Base-by-base conservation (phyloP, 2,329 filamentous ascomycete genomes). In the Orbilia ellipsospora region DNA sequence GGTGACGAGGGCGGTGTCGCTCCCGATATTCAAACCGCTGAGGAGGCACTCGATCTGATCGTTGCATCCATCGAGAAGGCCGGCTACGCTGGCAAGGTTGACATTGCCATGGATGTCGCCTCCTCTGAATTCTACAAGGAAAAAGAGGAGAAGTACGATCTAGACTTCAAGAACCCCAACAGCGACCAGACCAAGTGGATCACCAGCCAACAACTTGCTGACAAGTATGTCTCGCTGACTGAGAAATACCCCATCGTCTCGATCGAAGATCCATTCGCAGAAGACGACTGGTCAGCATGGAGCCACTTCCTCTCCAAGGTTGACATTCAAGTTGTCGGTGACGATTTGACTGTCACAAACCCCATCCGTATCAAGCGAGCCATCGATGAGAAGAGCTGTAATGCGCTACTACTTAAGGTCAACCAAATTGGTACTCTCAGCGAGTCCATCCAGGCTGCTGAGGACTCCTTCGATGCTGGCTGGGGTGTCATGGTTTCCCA, bases 401-500 rank as follows among this genome's bases (percentile, higher is more conserved):
- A 99, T 83, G 92, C 94, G 79, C 91, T 99, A 76, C 89, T 99
- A 78, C 92, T 99, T 83, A 99, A 99, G 91, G 94, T 99, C 85
- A 99, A 99, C 92, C 95, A 99, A 89, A 99, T 99, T 81, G 95
- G 95, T 86, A 97, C 95, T 80, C 90, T 99, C 82, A 96, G 93
- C 81, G 95, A 99, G 88, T 97, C 95, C 76, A 97, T 98, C 86
- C 94, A 98, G 88, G 95, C 95, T 68, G 94, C 95, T 84, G 97
- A 98, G 89, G 95, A 98, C 86, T 96, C 94, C 61, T 98, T 95
- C 84, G 92, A 91, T 80, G 94, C 92, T 81, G 90, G 89, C 84
- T 99, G 95, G 95, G 94, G 94, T 84, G 94, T 99, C 87, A 98
- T 99, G 95, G 95, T 99, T 79, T 98, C 95, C 79, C 95, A 99